Evolutionary conservation across 352 stramenopile genomes (phyloP), one percentile per base, ranked within the genome.

Genomic region (Ochromonadaceae sp.): DNA sequence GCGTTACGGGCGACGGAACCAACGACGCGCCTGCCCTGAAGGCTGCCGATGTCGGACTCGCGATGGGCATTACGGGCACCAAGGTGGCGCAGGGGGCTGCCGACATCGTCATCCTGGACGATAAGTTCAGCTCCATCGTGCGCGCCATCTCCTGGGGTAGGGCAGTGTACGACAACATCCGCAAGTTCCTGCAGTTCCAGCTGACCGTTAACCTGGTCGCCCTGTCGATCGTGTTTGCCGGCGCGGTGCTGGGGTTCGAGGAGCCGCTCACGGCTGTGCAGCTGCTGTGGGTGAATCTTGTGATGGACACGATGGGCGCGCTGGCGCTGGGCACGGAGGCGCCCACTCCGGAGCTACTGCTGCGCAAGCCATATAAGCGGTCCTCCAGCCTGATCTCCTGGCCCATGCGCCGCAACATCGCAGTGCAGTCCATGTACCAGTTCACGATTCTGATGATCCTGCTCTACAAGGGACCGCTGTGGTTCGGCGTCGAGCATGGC

Each of bases 1-100:
- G 90, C 4, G 96, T 99, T 78, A 99, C 93, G n/a, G 93, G 93
- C n/a, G 93, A 99, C 68, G 93, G 93, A 36, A 96, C 95, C 15
- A 99, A 99, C 74, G 93, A 99, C 75, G 92, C 92, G 5, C 93
- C 92, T 22, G 91, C 93, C 2, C 76, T 99, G 9, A 97, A 97
- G 70, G 87, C 78, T 0, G 55, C 55, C 12, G 87, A 98, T 65
- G 95, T 99, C 70, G 72, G 72, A 2, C 49, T 77, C 14, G 91
- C 90, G 2, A 98, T 99, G 92, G 92, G 91, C 56, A 95, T 94
- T 55, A 91, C 86, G 56, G 93, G 71, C 35, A 76, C 71, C 10
- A 75, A 75, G 60, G 92, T 98, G 36, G 95, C 92, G 1, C 97
- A 98, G 68, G 89, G 97, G 74, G 93, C 93, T 1, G 90, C 90